Evolutionary conservation across 2,329 filamentous ascomycete species (phyloP).

Genomic region (Aspergillus sp.): DNA sequence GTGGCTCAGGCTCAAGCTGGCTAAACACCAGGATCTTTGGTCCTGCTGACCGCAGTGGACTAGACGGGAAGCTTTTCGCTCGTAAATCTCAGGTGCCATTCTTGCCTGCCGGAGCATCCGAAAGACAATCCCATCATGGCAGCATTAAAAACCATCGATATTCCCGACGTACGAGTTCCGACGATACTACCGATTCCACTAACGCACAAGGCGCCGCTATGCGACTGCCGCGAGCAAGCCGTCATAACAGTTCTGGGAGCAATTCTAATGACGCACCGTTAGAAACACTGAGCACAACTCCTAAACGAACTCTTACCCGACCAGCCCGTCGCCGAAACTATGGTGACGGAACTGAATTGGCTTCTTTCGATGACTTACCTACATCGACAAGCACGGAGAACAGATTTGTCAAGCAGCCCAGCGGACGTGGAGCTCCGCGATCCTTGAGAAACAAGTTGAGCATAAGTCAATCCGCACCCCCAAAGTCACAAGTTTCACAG

Average conservation of each 20-base stretch:
- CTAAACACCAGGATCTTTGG: constrained; percentile 62
- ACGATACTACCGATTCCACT: constrained; percentile 58
- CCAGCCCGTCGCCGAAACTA: constrained; percentile 72
- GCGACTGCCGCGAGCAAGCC: constrained; percentile 41
- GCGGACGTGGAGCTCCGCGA: constrained; percentile 67
- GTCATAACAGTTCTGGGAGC: constrained; percentile 51
- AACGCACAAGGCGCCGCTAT: constrained; percentile 41
- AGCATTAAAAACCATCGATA: constrained; percentile 68
- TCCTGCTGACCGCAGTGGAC: constrained; percentile 60
- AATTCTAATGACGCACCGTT: constrained; percentile 49
- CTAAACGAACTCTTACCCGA: constrained; percentile 71
- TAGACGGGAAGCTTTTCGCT: constrained; percentile 42
- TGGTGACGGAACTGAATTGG: constrained; percentile 88
- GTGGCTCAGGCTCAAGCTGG: constrained; percentile 33
- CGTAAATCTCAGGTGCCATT: constrained; percentile 71
- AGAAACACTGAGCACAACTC: constrained; percentile 53
- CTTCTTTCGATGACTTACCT: constrained; percentile 90
- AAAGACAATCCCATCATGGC: constrained; percentile 75
- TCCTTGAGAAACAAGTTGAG: constrained; percentile 55
- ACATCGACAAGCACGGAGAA: constrained; percentile 81
- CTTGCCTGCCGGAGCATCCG: constrained; percentile 72
- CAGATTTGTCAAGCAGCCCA: constrained; percentile 77
- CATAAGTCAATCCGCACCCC: constrained; percentile 36
- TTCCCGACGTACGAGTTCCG: constrained; percentile 80
- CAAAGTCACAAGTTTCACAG: constrained; percentile 44